Conservation (phyloP, 306 rosid species). For the Macrotyloma uniflorum region DNA sequence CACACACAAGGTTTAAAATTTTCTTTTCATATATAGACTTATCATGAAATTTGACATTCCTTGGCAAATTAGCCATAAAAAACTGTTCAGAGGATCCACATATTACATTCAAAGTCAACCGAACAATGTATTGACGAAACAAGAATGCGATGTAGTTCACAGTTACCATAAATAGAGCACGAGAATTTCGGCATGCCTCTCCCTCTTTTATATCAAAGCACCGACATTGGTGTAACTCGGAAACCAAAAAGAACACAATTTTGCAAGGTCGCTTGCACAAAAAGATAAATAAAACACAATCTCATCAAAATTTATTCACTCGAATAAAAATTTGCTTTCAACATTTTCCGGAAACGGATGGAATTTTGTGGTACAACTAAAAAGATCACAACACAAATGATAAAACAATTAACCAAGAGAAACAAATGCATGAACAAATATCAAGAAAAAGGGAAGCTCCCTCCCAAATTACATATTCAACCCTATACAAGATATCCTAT, state of each 20-base stretch:
- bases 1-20: no score
- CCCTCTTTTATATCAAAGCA: neutral
- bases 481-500: conserved; percentile 90
- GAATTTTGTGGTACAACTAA: conserved; percentile 58
- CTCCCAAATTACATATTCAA: conserved; percentile 68
- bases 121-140: no score
- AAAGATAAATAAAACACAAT: conserved; percentile 37
- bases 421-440: conserved; percentile 55
- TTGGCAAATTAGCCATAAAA: no score
- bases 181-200: neutral
- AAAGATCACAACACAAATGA: conserved; percentile 70
- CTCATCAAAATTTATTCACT: conserved; percentile 61
- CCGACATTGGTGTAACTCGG: neutral
- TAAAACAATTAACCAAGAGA: conserved; percentile 60
- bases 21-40: no score
- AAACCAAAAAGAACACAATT: neutral
- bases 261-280: neutral
- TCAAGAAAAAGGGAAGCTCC: conserved; percentile 53
- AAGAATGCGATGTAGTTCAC: neutral
- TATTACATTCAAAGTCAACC: no score
- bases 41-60: no score
- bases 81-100: no score
- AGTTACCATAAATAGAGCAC: neutral
- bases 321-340: conserved; percentile 58
- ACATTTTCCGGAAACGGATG: conserved; percentile 41